phyloP scores from a whole-genome alignment of 768 basidiomycete genomes.

The Multifurca ochricompacta region DNA sequence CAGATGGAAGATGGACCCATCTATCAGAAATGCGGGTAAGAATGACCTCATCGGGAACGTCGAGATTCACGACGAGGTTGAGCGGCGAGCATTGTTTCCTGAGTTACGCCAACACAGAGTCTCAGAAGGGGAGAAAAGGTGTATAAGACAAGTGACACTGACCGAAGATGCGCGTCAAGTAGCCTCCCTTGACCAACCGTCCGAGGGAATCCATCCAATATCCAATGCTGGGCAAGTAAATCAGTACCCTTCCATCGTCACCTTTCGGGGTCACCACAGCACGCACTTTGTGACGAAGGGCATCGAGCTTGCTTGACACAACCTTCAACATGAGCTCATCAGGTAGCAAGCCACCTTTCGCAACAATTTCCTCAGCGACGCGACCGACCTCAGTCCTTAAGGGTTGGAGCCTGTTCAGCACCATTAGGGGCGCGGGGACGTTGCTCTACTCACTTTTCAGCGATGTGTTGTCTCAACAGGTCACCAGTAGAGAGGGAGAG shows the following conservation, averaged over 20 bases:
- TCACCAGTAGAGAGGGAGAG: conserved; percentile 77
- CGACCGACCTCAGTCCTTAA: conserved; percentile 60
- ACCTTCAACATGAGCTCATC: conserved; percentile 77
- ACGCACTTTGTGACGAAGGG: conserved; percentile 55
- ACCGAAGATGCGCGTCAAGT: conserved; percentile 71
- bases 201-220: conserved; percentile 88
- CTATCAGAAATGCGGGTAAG: conserved; percentile 82
- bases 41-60: conserved; percentile 84
- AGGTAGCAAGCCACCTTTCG: conserved; percentile 65
- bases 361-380: conserved; percentile 72
- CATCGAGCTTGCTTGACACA: conserved; percentile 63
- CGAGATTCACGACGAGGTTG: conserved; percentile 76
- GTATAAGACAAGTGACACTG: conserved; percentile 21
- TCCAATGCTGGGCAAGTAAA: conserved; percentile 60
- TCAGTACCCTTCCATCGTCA: neutral
- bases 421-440: neutral
- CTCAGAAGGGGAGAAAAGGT: neutral
- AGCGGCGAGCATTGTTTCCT: conserved; percentile 60
- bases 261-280: neutral
- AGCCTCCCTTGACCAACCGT: conserved; percentile 78
- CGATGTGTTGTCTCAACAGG: conserved; percentile 76
- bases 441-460: conserved; percentile 39
- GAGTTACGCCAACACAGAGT: conserved; percentile 26
- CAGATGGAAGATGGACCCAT: conserved; percentile 83
- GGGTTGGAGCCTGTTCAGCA: neutral